These are phyloP conservation scores for Physcomitrium patens DNA, from an alignment of 225 moss, liverwort and hornwort species.

Conservation along the genomic window DNA sequence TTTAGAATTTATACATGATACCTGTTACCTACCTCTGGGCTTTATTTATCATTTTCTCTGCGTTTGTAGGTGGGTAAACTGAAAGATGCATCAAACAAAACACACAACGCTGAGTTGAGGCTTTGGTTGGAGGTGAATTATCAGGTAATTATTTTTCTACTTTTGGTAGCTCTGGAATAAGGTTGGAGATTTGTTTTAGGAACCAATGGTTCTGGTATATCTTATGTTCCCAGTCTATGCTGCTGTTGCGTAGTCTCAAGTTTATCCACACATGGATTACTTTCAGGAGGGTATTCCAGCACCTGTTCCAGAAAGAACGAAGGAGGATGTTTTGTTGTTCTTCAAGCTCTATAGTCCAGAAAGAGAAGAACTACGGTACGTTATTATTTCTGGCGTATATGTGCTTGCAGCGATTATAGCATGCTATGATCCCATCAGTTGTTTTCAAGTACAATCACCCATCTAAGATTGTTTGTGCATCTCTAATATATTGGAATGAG, in stretches of 20 bases:
- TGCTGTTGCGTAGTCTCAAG: neutral
- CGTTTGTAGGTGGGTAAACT: conserved; percentile 67
- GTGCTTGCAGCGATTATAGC: neutral
- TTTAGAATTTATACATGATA: neutral
- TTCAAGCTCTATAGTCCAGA: conserved; percentile 81
- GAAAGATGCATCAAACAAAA: conserved; percentile 72
- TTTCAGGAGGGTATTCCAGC: conserved; percentile 37
- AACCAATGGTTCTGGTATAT: neutral
- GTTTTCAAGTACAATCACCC: neutral
- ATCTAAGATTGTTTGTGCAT: neutral
- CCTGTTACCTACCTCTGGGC: neutral
- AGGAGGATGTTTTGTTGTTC: conserved; percentile 79
- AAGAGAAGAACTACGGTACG: conserved; percentile 74
- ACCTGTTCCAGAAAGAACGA: conserved; percentile 65
- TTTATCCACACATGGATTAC: neutral
- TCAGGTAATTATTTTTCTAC: conserved; percentile 41
- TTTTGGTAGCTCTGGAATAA: neutral
- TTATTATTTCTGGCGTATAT: neutral
- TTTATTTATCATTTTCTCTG: neutral
- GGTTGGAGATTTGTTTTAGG: neutral
- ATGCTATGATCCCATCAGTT: neutral
- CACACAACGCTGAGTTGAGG: conserved; percentile 73
- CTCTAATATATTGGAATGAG: neutral
- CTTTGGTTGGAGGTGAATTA: conserved; percentile 71
- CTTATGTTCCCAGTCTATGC: neutral